Percentiles rank a stretch among this genome's conserved stretches.
Conservation (phyloP, 345 rosid genomes). For the Citropsis articulata region DNA sequence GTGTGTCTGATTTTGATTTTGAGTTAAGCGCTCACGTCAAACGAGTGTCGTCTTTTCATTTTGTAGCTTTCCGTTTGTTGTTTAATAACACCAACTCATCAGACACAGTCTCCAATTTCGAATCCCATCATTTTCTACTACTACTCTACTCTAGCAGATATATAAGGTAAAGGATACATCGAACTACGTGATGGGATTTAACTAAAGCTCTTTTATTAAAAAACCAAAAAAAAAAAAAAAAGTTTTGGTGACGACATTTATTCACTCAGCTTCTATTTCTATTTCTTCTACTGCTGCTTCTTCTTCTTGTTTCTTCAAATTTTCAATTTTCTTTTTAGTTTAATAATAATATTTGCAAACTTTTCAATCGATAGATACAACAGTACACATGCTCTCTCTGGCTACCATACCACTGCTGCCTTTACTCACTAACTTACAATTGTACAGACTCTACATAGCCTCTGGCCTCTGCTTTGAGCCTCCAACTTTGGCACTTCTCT, state of each 20-base stretch:
- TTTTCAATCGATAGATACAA: too few relatives aligned
- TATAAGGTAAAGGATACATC: conserved; percentile 41
- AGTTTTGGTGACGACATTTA: conserved; percentile 35
- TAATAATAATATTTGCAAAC: too few relatives aligned
- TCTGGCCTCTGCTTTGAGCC: conserved; percentile 21
- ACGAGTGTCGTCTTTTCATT: conserved; percentile 33
- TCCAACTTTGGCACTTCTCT: conserved; percentile 31
- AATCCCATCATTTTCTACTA: conserved; percentile 44
- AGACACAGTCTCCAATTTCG: conserved; percentile 30
- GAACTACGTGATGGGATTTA: conserved; percentile 45
- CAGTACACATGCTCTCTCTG: conserved; percentile 22
- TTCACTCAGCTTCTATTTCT: conserved; percentile 6
- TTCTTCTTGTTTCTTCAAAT: not conserved
- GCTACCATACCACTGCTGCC: not conserved
- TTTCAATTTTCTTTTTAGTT: not conserved
- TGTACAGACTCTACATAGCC: conserved; percentile 7
- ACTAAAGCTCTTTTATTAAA: conserved; percentile 25
- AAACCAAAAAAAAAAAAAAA: too few relatives aligned
- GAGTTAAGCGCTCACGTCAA: conserved; percentile 28
- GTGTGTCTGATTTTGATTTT: conserved; percentile 1
- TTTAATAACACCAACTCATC: conserved; percentile 28
- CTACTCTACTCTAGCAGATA: conserved; percentile 14
- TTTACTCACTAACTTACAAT: conserved; percentile 31
- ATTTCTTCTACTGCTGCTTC: conserved; percentile 18
- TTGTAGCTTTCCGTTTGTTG: conserved; percentile 42